Evolutionary conservation across 2,329 filamentous ascomycete genomes (phyloP).

Genomic region (Fusarium dlaminii): DNA sequence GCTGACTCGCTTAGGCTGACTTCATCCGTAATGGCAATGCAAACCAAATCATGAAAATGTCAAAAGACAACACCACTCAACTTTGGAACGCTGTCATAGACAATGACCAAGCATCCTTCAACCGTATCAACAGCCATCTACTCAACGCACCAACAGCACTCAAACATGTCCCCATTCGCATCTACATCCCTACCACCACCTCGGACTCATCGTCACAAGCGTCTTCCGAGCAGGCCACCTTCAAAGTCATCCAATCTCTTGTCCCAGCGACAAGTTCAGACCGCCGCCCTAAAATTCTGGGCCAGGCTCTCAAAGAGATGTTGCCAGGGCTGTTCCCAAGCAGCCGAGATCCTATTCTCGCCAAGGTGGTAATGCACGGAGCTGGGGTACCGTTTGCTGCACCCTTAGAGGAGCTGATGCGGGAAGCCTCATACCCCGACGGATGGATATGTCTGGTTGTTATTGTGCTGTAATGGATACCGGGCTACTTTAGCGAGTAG

Average conservation of each 20-base stretch:
- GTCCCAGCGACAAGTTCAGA: constrained; percentile 60
- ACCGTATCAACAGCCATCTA: constrained; percentile 78
- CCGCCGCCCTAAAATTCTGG: constrained; percentile 65
- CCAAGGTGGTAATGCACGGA: constrained; percentile 86
- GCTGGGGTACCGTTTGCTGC: constrained; percentile 82
- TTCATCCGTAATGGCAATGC: constrained; percentile 88
- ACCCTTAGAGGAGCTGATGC: constrained; percentile 83
- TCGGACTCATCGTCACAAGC: constrained; percentile 46
- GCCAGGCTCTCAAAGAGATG: constrained; percentile 77
- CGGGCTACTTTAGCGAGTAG: constrained; percentile 5
- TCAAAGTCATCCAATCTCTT: constrained; percentile 80
- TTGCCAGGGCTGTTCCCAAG: constrained; percentile 89
- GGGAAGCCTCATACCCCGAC: constrained; percentile 86
- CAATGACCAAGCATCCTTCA: constrained; percentile 78
- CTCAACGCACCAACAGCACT: constrained; percentile 79
- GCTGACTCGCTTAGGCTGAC: constrained; percentile 67
- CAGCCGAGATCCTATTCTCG: constrained; percentile 82
- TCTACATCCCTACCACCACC: constrained; percentile 77
- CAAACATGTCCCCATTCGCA: constrained; percentile 83
- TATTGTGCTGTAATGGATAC: constrained; percentile 65
- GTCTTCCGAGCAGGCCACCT: constrained; percentile 57
- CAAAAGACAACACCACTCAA: constrained; percentile 82
- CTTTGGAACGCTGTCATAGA: constrained; percentile 84
- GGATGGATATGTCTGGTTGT: constrained; percentile 90
- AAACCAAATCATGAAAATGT: constrained; percentile 89